Conservation (phyloP, 2,329 filamentous ascomycete species). For the Epichloe brachyelytri region DNA sequence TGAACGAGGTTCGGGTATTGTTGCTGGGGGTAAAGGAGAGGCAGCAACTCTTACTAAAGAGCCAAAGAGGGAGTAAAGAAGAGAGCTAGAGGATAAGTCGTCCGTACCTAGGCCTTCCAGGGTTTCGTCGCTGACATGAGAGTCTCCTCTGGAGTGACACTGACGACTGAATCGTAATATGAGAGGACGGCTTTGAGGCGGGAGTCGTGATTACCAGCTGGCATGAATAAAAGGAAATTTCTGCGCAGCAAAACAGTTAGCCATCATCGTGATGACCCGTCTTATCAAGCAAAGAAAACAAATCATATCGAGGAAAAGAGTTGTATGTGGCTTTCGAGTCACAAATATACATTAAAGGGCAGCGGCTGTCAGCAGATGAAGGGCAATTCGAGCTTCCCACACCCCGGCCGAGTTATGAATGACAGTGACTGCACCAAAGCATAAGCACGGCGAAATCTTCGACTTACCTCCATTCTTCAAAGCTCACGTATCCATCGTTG, state of each 20-base stretch:
- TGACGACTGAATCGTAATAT: slow-evolving; percentile 82
- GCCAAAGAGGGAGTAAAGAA: slow-evolving; percentile 64
- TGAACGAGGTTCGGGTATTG: neutral
- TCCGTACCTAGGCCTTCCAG: slow-evolving; percentile 89
- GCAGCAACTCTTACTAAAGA: slow-evolving; percentile 55
- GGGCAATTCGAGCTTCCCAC: slow-evolving; percentile 4
- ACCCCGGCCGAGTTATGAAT: neutral
- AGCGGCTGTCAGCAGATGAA: neutral
- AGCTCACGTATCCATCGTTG: slow-evolving; percentile 75
- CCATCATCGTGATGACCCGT: neutral
- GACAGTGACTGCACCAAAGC: neutral
- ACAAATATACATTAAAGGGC: neutral
- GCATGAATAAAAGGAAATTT: slow-evolving; percentile 89
- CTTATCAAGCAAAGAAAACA: neutral
- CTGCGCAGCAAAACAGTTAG: slow-evolving; percentile 29
- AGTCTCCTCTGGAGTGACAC: slow-evolving; percentile 87
- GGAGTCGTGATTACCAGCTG: slow-evolving; percentile 45
- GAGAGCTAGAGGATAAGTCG: slow-evolving; percentile 34
- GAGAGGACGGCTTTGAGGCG: slow-evolving; percentile 73
- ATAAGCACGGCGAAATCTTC: neutral
- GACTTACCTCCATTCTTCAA: slow-evolving; percentile 90
- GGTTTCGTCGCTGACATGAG: slow-evolving; percentile 78
- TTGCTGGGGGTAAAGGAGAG: slow-evolving; percentile 28
- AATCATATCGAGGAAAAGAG: too few relatives aligned
- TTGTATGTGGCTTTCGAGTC: neutral